Conservation (phyloP, 352 stramenopile species). For the Phytopythium litorale region DNA sequence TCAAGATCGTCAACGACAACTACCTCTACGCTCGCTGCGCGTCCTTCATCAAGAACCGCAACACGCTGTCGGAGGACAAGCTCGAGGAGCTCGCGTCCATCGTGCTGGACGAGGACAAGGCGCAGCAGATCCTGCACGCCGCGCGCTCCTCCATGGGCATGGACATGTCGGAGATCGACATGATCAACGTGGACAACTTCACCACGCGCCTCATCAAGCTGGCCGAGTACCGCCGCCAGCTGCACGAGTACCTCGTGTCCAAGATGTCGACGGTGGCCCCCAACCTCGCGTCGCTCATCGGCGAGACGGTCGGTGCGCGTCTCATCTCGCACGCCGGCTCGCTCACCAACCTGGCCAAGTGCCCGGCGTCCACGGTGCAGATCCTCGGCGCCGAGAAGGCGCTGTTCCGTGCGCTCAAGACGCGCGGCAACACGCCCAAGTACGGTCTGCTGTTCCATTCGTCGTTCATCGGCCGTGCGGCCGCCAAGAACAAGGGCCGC, state of each 20-base stretch:
- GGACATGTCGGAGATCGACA: constrained; percentile 99
- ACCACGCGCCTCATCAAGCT: constrained; percentile 98
- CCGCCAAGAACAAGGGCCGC: constrained; percentile 99
- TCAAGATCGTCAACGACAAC: constrained; percentile 99
- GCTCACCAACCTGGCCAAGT: constrained; percentile 99
- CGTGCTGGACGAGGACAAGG: constrained; percentile 96
- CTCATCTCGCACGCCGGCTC: constrained; percentile 99
- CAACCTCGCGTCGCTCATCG: constrained; percentile 98
- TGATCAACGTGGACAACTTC: constrained; percentile 99
- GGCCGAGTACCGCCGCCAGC: constrained; percentile 96
- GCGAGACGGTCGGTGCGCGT: constrained; percentile 97
- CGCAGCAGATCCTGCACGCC: constrained; percentile 94
- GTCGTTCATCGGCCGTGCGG: constrained; percentile 98
- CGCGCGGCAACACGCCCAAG: constrained; percentile 99
- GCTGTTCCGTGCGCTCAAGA: constrained; percentile 99
- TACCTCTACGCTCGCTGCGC: constrained; percentile 98
- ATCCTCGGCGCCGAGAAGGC: constrained; percentile 99
- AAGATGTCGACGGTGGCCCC: constrained; percentile 99
- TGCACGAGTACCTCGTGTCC: constrained; percentile 93
- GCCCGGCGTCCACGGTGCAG: constrained; percentile 99
- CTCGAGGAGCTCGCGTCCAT: constrained; percentile 89
- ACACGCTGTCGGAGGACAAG: constrained; percentile 73
- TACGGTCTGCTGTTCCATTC: constrained; percentile 99
- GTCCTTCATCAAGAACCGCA: constrained; percentile 96
- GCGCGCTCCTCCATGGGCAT: constrained; percentile 98